phyloP scores from a whole-genome alignment of 768 basidiomycete genomes.

The Hypsizygus marmoreus region DNA sequence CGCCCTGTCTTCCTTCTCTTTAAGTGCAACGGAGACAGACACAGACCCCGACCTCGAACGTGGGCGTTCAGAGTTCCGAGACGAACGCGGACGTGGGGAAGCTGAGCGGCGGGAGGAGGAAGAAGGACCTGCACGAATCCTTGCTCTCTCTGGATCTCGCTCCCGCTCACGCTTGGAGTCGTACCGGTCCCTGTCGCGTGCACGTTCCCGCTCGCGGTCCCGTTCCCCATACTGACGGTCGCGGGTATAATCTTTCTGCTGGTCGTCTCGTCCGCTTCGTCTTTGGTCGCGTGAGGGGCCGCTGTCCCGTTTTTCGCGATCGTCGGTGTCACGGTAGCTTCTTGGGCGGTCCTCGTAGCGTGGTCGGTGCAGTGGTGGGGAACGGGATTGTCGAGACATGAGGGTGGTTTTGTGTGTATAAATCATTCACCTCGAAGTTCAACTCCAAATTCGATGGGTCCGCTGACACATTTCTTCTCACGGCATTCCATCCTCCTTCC shows the following conservation, averaged over 20 bases:
- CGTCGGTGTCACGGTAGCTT: background rate
- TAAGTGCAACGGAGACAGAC: slow-evolving; percentile 46
- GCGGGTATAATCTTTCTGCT: slow-evolving; percentile 13
- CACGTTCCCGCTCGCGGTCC: slow-evolving; percentile 44
- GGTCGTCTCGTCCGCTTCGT: slow-evolving; percentile 7
- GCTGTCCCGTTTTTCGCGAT: slow-evolving; percentile 13
- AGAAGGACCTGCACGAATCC: slow-evolving; percentile 24
- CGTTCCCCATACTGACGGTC: slow-evolving; percentile 22
- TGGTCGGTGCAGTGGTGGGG: slow-evolving; percentile 19
- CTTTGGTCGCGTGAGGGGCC: slow-evolving; percentile 14
- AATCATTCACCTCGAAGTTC: no score
- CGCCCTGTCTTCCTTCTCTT: slow-evolving; percentile 58
- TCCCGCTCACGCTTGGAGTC: no score
- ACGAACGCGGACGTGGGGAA: slow-evolving; percentile 54
- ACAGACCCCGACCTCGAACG: slow-evolving; percentile 40
- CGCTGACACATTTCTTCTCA: no score
- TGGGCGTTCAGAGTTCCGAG: slow-evolving; percentile 35
- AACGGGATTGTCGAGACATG: slow-evolving; percentile 21
- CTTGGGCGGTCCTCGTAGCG: slow-evolving; percentile 18
- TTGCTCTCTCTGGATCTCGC: slow-evolving; percentile 28
- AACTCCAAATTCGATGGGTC: no score
- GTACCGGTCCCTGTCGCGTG: slow-evolving; percentile 46
- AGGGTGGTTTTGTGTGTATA: no score
- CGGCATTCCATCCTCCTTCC: no score
- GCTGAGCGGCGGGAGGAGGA: slow-evolving; percentile 55